Evolutionary conservation across 2,329 filamentous ascomycete species (phyloP), one percentile per base, ranked within the genome.

Genomic region (Xylaria sp.): DNA sequence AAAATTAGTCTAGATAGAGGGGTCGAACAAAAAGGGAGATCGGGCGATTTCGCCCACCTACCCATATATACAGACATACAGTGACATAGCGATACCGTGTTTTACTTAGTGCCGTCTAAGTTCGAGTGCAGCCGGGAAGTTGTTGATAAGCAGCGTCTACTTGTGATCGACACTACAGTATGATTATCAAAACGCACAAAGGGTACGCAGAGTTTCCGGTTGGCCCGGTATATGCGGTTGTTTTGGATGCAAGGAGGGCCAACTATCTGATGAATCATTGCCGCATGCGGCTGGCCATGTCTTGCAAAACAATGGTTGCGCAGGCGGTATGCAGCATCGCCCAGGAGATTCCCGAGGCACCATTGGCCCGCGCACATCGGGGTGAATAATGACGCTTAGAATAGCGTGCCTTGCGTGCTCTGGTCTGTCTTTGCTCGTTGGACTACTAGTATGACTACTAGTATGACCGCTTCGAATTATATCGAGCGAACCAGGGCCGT

Each of bases 201-300:
- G 64, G 64, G 58, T 46, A 28, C 58, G 63, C 63, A 51, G 12
- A 25, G 25, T 9, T 41, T 58, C 23, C 39, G 25, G 33, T 9
- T 41, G 51, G 33, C 39, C 39, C 51, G 43, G 43, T 28, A 52
- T 57, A 28, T 39, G 51, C n/a, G 41, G 41, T 46, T 33, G 28
- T 23, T 33, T 46, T 31, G 51, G 31, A 49, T 39, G 39, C 33
- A 63, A 58, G 61, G 60, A 64, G 66, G 65, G 49, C 59, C 66
- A 49, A 66, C 60, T 66, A 54, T 62, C 62, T 67, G 59, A 71
- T 66, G 69, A 71, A 69, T 71, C 69, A 71, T 69, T 55, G 20
- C 64, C 64, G 49, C 39, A 67, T 69, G 59, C 69, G 60, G 65
- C 62, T 58, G 63, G 66, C 36, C 39, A 56, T 61, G 56, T 48